These are phyloP conservation scores for Vachellia pachyceras DNA, from an alignment of 306 rosid genomes.

Conservation along the genomic window DNA sequence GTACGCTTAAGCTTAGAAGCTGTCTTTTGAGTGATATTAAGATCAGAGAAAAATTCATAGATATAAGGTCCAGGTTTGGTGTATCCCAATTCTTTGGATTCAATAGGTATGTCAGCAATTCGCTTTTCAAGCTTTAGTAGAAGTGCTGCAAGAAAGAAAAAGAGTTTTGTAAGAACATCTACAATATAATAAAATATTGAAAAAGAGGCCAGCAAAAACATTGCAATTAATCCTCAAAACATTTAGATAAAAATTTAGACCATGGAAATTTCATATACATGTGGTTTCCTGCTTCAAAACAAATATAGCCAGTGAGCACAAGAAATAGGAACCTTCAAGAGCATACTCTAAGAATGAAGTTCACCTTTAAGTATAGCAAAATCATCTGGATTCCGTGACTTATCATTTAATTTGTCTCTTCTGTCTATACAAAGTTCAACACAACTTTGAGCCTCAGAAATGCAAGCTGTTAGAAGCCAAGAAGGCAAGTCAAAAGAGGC, in stretches of 20 bases:
- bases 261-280: slow-evolving; percentile 14
- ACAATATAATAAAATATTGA: not conserved
- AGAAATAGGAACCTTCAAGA: slow-evolving; percentile 32
- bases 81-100: slow-evolving; percentile 83
- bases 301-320: slow-evolving; percentile 37
- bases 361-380: slow-evolving; percentile 93
- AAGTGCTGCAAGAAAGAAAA: slow-evolving; percentile 71
- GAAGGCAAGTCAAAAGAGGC: slow-evolving; percentile 96
- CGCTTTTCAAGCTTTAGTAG: slow-evolving; percentile 91
- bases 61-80: slow-evolving; percentile 91
- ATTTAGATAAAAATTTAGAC: slow-evolving; percentile 29
- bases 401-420: slow-evolving; percentile 77
- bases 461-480: slow-evolving; percentile 86
- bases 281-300: slow-evolving; percentile 27
- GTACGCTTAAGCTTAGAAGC: slow-evolving; percentile 54
- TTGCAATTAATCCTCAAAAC: slow-evolving; percentile 23
- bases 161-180: slow-evolving; percentile 18
- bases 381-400: slow-evolving; percentile 73
- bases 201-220: slow-evolving; percentile 33
- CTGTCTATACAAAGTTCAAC: slow-evolving; percentile 69
- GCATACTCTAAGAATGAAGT: slow-evolving; percentile 37
- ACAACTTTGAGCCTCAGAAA: slow-evolving; percentile 83
- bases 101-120: slow-evolving; percentile 85
- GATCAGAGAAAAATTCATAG: slow-evolving; percentile 78
- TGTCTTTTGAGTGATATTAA: slow-evolving; percentile 77